Base-by-base conservation (phyloP, 176 grass and related monocot genomes). In the Dendrocalamus sinicus region DNA sequence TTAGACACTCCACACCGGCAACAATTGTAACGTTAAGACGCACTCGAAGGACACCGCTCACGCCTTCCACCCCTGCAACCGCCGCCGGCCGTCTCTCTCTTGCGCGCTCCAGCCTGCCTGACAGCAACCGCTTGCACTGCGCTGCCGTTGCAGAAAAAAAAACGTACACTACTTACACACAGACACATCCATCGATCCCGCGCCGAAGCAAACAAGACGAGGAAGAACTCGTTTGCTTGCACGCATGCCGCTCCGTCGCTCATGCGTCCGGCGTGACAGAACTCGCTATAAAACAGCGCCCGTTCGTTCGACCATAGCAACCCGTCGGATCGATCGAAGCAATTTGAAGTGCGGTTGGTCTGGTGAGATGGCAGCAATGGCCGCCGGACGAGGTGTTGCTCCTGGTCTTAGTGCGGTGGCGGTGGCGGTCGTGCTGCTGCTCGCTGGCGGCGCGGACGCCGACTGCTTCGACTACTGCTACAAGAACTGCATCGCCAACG, bases 401-500 rank as follows among this genome's bases (percentile, higher is more conserved):
- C 46, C 46, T 47, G 84, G 10, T 0, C 14, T 22, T 5, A 65
- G n/a, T 0, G 41, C 3, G n/a, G 68, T 16, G 81, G 63, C 2
- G 1, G 43, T 3, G 9, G 8, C 13, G 61, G 43, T 14, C 22
- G 64, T 40, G 40, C 47, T 47, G 22, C 60, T 87, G 39, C 59
- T 84, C 12, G 89, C 70, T 17, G 70, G 60, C 10, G 85, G 46
- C 22, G 81, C 52, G n/a, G 45, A 47, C 81, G 75, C 69, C 9
- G 85, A 91, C 61, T 91, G 89, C 81, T 91, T 80, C 76, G 53
- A 61, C 62, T 91, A 75, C 85, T 91, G 89, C 85, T 91, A 45
- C 85, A 87, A 84, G 70, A 47, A 91, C 69, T 91, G 89, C 85
- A 46, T 91, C 44, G 19, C 60, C 81, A 91, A 80, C 12, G 81